A percentile compares a stretch with the other conserved stretches of the same genome.
Evolutionary conservation across 2,329 filamentous ascomycete species (phyloP).

Genomic region (Diaporthe sp.): DNA sequence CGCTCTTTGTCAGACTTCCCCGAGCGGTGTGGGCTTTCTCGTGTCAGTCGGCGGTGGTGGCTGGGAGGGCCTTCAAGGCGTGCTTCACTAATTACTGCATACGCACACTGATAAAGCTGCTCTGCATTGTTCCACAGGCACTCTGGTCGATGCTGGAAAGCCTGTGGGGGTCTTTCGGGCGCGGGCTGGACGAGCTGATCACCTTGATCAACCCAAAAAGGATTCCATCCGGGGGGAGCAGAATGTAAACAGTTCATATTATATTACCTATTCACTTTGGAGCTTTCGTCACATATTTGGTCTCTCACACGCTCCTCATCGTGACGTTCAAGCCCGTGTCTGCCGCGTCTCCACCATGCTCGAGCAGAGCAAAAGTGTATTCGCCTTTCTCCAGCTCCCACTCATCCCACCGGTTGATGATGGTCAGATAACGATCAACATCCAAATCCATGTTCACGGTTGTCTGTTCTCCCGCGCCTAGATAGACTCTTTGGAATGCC

Average conservation of each 20-base stretch:
- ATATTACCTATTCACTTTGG: not conserved
- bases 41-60: conserved; percentile 44
- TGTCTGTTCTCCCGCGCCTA: conserved; percentile 51
- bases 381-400: conserved; percentile 60
- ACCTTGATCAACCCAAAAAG: not conserved
- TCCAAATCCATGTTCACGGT: conserved; percentile 54
- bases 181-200: not conserved
- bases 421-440: conserved; percentile 57
- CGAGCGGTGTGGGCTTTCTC: conserved; percentile 47
- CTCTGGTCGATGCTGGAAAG: conserved; percentile 5
- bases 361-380: conserved; percentile 58
- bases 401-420: conserved; percentile 57
- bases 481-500: conserved; percentile 56
- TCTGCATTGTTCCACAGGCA: not conserved
- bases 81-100: conserved; percentile 46
- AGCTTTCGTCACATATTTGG: fast-evolving
- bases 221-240: not conserved
- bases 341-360: conserved; percentile 54
- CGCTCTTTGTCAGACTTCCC: conserved; percentile 52
- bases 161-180: not conserved
- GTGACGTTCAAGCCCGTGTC: conserved; percentile 56
- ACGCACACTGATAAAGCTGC: not conserved
- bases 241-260: not conserved
- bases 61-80: conserved; percentile 47
- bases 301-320: conserved; percentile 51